These are phyloP conservation scores for Debaryomycetaceae sp. DNA, from an alignment of 1,139 yeast species.

Conservation along the genomic window DNA sequence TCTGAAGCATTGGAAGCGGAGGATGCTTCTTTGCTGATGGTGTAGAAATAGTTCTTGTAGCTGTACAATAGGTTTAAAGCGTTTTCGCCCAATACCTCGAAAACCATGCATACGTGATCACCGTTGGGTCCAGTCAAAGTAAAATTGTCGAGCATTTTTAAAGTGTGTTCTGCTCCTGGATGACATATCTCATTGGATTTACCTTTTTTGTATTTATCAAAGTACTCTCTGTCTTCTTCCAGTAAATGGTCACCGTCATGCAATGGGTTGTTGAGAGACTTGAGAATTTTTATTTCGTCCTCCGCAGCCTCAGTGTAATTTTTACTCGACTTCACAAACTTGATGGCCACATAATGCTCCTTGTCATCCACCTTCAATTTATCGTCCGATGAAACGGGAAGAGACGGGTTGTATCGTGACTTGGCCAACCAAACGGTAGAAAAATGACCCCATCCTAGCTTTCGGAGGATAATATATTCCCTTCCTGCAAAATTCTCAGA, in stretches of 20 bases:
- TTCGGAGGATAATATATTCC: constrained; percentile 33
- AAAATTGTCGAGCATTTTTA: constrained; percentile 39
- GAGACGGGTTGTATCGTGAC: constrained; percentile 24
- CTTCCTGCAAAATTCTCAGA: constrained; percentile 20
- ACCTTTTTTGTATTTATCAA: constrained; percentile 7
- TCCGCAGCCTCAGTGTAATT: constrained; percentile 42
- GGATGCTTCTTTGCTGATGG: background rate
- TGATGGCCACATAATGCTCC: constrained; percentile 39
- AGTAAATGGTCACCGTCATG: constrained; percentile 24
- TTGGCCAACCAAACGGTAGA: constrained; percentile 85
- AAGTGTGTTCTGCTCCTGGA: constrained; percentile 40
- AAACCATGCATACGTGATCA: constrained; percentile 42
- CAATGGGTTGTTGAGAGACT: constrained; percentile 17
- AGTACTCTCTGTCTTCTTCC: constrained; percentile 12
- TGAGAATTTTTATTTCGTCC: constrained; percentile 38
- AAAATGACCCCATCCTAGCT: constrained; percentile 85
- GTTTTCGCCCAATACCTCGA: constrained; percentile 43
- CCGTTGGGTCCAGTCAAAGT: constrained; percentile 43
- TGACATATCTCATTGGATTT: constrained; percentile 15
- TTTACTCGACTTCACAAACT: constrained; percentile 37
- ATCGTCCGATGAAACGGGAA: background rate
- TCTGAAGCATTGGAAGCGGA: background rate
- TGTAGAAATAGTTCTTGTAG: constrained; percentile 23
- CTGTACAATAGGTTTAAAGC: constrained; percentile 36
- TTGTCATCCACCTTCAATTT: constrained; percentile 4